Evolutionary conservation across 2,329 filamentous ascomycete genomes (phyloP), one percentile per base, ranked within the genome.

Genomic region (Fusarium illudens): DNA sequence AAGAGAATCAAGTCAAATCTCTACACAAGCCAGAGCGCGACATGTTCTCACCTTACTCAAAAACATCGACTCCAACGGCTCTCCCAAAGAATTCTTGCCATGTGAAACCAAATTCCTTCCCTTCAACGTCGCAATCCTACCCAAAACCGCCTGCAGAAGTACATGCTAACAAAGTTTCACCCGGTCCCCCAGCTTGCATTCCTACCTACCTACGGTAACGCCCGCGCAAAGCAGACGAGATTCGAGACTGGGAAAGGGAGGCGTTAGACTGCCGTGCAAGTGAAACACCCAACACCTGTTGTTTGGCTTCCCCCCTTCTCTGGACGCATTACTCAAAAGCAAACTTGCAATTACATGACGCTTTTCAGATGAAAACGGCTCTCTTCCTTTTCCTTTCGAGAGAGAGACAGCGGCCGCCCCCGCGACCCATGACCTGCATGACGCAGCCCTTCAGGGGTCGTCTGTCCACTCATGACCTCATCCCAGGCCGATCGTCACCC

Each of bases 391-490:
- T 20, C 25, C 20, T 42, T 55, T 44, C 57, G 57, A 67, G 56
- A 62, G 46, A 48, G 20, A 42, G 37, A 46, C 55, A 53, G 46
- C 46, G 37, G 36, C 51, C 55, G 19, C 22, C 30, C 52, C 46
- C 56, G 48, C 60, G 64, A 33, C 52, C 56, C 61, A 42, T 61
- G 62, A 60, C 66, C 48, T 71, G 62, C 67, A 73, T 73, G 71
- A 73, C 68, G 71, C 68, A 68, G n/a, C 13, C 22, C 50, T 44
- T 49, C 64, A 72, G 69, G 71, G 71, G 62, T 57, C 55, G 32
- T 57, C 37, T 20, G 48, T 51, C 67, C 60, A 32, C 39, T 49
- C 59, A 73, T 73, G 71, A 73, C 71, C 71, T 73, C 71, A 73
- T 73, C 52, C 50, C n/a, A 34, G 54, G 27, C 25, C 29, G 60